These are phyloP conservation scores for Phoma sp. DNA, from an alignment of 2,329 filamentous ascomycete genomes.

Conservation along the genomic window DNA sequence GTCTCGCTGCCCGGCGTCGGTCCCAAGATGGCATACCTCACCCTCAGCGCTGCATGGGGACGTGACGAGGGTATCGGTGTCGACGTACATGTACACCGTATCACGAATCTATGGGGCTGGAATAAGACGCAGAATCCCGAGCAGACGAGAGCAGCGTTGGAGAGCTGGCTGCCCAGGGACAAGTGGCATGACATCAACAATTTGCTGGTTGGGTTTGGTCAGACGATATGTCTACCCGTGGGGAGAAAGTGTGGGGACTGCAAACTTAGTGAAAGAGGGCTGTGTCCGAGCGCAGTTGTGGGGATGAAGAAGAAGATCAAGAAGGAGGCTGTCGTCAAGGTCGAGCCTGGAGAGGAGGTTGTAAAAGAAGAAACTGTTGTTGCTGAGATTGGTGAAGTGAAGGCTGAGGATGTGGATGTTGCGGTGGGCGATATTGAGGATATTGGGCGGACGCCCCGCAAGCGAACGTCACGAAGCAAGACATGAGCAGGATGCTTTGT, in stretches of 20 bases:
- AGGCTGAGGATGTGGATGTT: slow-evolving; percentile 33
- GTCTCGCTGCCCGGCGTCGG: slow-evolving; percentile 84
- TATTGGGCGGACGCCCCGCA: slow-evolving; percentile 25
- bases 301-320: slow-evolving; percentile 60
- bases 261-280: slow-evolving; percentile 73
- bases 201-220: slow-evolving; percentile 85
- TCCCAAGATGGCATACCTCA: slow-evolving; percentile 93
- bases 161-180: slow-evolving; percentile 83
- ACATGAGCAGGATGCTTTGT: not conserved
- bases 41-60: slow-evolving; percentile 77
- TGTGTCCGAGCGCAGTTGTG: slow-evolving; percentile 67
- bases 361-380: slow-evolving; percentile 26
- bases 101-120: slow-evolving; percentile 95
- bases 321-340: slow-evolving; percentile 48
- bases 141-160: slow-evolving; percentile 75
- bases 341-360: slow-evolving; percentile 43
- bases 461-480: slow-evolving; percentile 1
- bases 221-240: slow-evolving; percentile 83
- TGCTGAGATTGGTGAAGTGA: slow-evolving; percentile 28
- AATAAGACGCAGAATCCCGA: slow-evolving; percentile 81
- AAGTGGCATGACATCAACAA: slow-evolving; percentile 93
- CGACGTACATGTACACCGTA: slow-evolving; percentile 92
- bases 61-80: slow-evolving; percentile 82
- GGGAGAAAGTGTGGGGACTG: slow-evolving; percentile 85
- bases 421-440: slow-evolving; percentile 43